These are phyloP conservation scores for Typha latifolia DNA, from an alignment of 176 grass and related monocot genomes.

Conservation along the genomic window DNA sequence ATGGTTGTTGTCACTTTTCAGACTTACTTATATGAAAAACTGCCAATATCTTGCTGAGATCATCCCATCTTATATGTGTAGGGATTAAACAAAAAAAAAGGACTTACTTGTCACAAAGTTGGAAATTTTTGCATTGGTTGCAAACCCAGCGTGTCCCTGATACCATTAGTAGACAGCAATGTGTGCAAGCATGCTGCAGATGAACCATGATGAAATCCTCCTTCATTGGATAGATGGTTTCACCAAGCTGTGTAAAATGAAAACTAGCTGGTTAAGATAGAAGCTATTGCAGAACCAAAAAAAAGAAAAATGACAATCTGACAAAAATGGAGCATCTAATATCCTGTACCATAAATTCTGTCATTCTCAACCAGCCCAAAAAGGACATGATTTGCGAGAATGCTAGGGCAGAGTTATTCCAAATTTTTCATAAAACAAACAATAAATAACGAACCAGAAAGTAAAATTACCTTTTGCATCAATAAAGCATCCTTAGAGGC, in stretches of 20 bases:
- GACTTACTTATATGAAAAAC: no score
- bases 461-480: constrained; percentile 69
- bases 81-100: background rate
- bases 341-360: background rate
- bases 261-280: constrained; percentile 28
- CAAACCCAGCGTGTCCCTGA: constrained; percentile 90
- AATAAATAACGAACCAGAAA: constrained; percentile 19
- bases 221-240: constrained; percentile 97
- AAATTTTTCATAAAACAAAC: constrained; percentile 1
- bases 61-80: no score
- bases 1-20: no score
- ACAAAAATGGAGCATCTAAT: background rate
- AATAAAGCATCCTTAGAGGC: constrained; percentile 93
- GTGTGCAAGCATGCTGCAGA: constrained; percentile 79
- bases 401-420: background rate
- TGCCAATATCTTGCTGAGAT: no score
- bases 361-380: background rate
- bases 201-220: constrained; percentile 99
- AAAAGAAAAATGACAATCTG: constrained; percentile 3
- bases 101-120: constrained; percentile 89
- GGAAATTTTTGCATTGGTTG: constrained; percentile 73
- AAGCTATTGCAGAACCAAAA: constrained; percentile 17
- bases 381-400: background rate
- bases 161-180: constrained; percentile 86
- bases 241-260: constrained; percentile 60